Conservation (phyloP, 805 yeast species). For the Nakazawaea sp. region DNA sequence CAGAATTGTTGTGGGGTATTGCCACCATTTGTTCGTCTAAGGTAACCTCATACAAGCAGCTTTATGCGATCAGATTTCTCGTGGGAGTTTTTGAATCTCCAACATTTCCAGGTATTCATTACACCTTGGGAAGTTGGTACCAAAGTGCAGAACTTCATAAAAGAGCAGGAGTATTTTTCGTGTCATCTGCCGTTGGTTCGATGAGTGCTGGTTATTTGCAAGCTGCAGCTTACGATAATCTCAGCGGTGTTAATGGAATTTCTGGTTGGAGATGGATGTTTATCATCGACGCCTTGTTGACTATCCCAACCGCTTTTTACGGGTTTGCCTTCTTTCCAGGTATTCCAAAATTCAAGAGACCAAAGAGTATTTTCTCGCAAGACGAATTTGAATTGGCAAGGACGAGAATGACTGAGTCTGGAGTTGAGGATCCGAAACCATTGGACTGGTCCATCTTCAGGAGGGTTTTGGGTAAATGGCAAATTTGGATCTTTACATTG, state of each 20-base stretch:
- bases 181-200: conserved; percentile 27
- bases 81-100: conserved; percentile 41
- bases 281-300: conserved; percentile 32
- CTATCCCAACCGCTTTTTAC: too few species aligned
- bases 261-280: conserved; percentile 40
- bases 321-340: too few species aligned
- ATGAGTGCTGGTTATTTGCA: conserved; percentile 31
- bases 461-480: too few species aligned
- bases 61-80: conserved; percentile 45
- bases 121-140: conserved; percentile 31
- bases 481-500: too few species aligned
- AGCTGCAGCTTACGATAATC: conserved; percentile 22
- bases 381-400: too few species aligned
- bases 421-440: too few species aligned
- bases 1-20: conserved; percentile 64
- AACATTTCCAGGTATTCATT: conserved; percentile 41
- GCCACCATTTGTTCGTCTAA: conserved; percentile 51
- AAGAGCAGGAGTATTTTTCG: conserved; percentile 26
- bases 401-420: too few species aligned
- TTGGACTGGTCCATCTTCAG: too few species aligned
- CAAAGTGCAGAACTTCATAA: conserved; percentile 26
- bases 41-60: conserved; percentile 39
- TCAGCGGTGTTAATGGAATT: conserved; percentile 5
- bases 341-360: too few species aligned
- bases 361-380: too few species aligned